A percentile compares a stretch with the other conserved stretches of the same genome.
These are phyloP conservation scores for Dactylellina drechsleri DNA, from an alignment of 2,329 filamentous ascomycete genomes.

Conservation along the genomic window DNA sequence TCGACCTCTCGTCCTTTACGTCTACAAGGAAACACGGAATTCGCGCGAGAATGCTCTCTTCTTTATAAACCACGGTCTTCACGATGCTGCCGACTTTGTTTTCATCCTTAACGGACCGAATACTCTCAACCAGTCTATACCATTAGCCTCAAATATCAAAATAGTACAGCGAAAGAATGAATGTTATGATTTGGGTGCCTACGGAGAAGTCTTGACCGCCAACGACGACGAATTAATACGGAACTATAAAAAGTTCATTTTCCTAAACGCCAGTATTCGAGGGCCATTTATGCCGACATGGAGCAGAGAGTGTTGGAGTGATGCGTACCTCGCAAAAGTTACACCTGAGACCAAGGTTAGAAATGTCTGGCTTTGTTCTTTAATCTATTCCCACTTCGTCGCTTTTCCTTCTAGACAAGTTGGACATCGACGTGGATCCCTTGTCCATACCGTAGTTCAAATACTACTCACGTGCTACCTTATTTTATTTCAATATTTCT, in stretches of 20 bases:
- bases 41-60: conserved; percentile 61
- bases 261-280: conserved; percentile 61
- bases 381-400: too few relatives aligned
- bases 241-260: conserved; percentile 61
- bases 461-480: neutral
- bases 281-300: conserved; percentile 62
- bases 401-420: too few relatives aligned
- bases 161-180: conserved; percentile 59
- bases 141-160: conserved; percentile 60
- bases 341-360: conserved; percentile 60
- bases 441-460: too few relatives aligned
- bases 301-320: conserved; percentile 61
- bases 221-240: conserved; percentile 59
- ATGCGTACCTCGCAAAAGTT: conserved; percentile 60
- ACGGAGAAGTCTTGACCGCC: conserved; percentile 60
- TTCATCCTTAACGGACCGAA: conserved; percentile 62
- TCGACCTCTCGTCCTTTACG: conserved; percentile 60
- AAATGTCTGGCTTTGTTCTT: neutral
- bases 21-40: conserved; percentile 61
- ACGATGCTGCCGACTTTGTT: conserved; percentile 62
- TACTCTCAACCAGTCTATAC: conserved; percentile 58
- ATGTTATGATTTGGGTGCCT: conserved; percentile 62
- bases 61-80: conserved; percentile 62
- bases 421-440: too few relatives aligned
- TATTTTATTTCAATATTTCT: neutral